Evolutionary conservation across 495 filamentous ascomycete genomes (phyloP).

Genomic region (Penicillium cataractarum): DNA sequence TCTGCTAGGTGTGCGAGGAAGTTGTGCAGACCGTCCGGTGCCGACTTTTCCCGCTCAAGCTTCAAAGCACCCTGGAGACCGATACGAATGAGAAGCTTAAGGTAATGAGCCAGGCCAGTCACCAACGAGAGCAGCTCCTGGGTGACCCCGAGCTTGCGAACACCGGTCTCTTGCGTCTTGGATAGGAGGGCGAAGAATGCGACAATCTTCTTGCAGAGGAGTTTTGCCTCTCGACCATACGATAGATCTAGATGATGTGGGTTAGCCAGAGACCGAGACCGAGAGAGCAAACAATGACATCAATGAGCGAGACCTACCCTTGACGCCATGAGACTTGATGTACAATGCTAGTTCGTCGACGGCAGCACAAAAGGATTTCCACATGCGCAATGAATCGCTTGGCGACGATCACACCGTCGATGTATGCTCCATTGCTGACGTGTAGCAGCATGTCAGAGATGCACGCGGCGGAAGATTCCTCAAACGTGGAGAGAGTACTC

Average conservation of each 20-base stretch:
- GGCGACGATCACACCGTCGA: constrained; percentile 94
- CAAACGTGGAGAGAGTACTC: constrained; percentile 95
- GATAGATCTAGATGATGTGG: constrained; percentile 64
- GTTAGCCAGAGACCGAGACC: constrained; percentile 12
- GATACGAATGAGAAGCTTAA: constrained; percentile 97
- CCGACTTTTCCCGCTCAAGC: constrained; percentile 81
- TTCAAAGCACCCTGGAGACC: constrained; percentile 92
- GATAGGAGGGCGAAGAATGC: constrained; percentile 94
- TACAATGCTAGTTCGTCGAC: constrained; percentile 80
- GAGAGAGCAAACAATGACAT: neutral
- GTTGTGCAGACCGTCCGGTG: constrained; percentile 69
- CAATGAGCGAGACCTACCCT: constrained; percentile 58
- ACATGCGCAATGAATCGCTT: constrained; percentile 96
- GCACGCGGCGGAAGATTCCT: constrained; percentile 96
- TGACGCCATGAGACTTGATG: constrained; percentile 69
- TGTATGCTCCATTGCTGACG: constrained; percentile 96
- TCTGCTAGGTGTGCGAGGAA: constrained; percentile 83
- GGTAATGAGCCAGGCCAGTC: constrained; percentile 95
- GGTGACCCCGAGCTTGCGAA: constrained; percentile 88
- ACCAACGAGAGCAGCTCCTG: constrained; percentile 95
- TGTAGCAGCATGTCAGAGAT: constrained; percentile 99
- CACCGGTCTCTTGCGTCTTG: constrained; percentile 88
- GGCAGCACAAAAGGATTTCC: constrained; percentile 86
- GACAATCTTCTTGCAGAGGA: constrained; percentile 99
- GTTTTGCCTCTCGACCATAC: constrained; percentile 92